phyloP scores from a whole-genome alignment of 306 rosid genomes.

The Begonia masoniana region DNA sequence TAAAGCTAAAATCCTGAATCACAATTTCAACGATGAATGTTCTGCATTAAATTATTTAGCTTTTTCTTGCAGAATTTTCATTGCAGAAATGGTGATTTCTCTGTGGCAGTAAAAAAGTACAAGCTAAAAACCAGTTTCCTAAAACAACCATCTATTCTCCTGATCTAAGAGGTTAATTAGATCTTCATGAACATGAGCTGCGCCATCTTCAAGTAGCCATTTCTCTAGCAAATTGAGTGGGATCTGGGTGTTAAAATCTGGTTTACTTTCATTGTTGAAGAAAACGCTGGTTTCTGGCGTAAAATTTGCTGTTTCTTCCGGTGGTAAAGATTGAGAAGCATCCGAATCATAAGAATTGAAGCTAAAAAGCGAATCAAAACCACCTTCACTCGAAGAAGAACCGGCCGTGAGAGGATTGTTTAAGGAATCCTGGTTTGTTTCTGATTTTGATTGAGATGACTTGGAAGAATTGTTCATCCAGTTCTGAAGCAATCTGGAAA shows the following conservation, averaged over 20 bases:
- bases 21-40: no score
- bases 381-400: background rate
- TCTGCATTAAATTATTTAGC: no score
- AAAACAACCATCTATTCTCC: conserved; percentile 22
- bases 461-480: conserved; percentile 52
- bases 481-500: conserved; percentile 51
- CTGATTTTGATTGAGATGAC: conserved; percentile 4
- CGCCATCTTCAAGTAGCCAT: conserved; percentile 72
- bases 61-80: no score
- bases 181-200: conserved; percentile 39
- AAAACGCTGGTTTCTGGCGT: background rate
- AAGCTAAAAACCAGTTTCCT: no score
- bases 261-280: conserved; percentile 41
- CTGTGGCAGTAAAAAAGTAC: no score
- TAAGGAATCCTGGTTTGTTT: conserved; percentile 9
- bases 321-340: background rate
- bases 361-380: background rate
- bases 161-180: conserved; percentile 36
- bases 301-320: background rate
- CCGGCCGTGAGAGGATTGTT: background rate
- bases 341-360: background rate
- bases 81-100: no score
- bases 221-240: conserved; percentile 66
- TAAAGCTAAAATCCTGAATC: no score
- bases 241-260: conserved; percentile 16